Evolutionary conservation across 352 stramenopile genomes (phyloP).

Genomic region (Pythium sukuiense): DNA sequence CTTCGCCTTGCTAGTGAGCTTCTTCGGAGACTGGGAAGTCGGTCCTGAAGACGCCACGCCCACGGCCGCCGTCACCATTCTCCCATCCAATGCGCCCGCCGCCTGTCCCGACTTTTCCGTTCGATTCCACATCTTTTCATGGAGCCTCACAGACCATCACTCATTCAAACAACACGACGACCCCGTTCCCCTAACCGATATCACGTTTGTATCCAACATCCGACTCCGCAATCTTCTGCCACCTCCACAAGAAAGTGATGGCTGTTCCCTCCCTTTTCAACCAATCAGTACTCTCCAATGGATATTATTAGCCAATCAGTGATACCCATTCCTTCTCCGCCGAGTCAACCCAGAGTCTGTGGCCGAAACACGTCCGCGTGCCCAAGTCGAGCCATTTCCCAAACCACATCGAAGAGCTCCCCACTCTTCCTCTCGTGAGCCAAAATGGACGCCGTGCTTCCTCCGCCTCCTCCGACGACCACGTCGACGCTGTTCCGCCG

Average conservation of each 20-base stretch:
- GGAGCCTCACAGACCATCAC: background rate
- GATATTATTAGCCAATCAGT: no score
- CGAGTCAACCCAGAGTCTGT: background rate
- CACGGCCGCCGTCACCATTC: background rate
- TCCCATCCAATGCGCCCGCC: background rate
- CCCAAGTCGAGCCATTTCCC: slow-evolving; percentile 17
- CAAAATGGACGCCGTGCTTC: slow-evolving; percentile 56
- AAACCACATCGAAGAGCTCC: slow-evolving; percentile 5
- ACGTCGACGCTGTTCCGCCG: slow-evolving; percentile 72
- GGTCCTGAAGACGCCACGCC: background rate
- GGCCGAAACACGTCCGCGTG: background rate
- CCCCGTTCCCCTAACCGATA: no score
- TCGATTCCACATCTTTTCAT: background rate
- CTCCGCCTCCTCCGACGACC: slow-evolving; percentile 38
- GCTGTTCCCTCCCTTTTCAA: background rate
- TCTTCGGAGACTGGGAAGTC: background rate
- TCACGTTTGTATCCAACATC: background rate
- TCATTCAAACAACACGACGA: no score
- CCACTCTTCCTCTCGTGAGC: background rate
- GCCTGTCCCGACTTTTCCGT: background rate
- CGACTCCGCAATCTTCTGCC: background rate
- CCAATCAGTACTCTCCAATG: background rate
- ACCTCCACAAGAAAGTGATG: background rate
- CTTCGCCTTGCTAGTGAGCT: background rate
- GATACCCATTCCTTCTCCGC: no score